Conservation (phyloP, 164 flowering plant species). For the Tetrastigma voinierianum region DNA sequence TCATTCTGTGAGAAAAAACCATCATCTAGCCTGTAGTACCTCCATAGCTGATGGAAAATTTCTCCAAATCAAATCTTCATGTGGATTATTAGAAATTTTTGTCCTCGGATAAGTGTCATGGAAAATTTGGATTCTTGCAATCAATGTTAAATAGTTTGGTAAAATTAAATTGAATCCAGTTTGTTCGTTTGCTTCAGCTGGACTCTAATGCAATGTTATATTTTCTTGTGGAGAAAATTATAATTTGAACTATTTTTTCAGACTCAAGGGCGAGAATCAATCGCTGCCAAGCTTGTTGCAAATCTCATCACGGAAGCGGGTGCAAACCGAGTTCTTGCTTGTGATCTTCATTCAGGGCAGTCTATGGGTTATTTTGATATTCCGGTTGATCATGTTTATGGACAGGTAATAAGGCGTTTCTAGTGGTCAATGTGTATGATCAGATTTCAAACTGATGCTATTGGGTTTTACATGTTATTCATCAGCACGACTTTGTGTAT, state of each 20-base stretch:
- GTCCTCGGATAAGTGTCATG: no score
- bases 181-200: not conserved
- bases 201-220: not conserved
- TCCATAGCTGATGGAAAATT: no score
- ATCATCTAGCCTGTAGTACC: no score
- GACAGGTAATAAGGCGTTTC: conserved; percentile 69
- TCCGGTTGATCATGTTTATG: conserved; percentile 95
- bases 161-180: not conserved
- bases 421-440: conserved; percentile 93
- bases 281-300: conserved; percentile 98
- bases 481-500: no score
- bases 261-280: conserved; percentile 99
- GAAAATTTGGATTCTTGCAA: not conserved
- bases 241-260: conserved; percentile 25
- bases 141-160: conserved; percentile 1
- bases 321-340: conserved; percentile 94
- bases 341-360: conserved; percentile 99
- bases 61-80: no score
- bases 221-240: not conserved
- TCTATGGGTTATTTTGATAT: conserved; percentile 99
- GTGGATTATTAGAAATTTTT: no score
- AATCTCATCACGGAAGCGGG: conserved; percentile 96
- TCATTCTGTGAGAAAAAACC: no score
- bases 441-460: conserved; percentile 45
- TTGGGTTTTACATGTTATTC: not conserved